These are phyloP conservation scores for Kurtzmaniella quercitrusa DNA, from an alignment of 1,139 yeast species.

Conservation along the genomic window DNA sequence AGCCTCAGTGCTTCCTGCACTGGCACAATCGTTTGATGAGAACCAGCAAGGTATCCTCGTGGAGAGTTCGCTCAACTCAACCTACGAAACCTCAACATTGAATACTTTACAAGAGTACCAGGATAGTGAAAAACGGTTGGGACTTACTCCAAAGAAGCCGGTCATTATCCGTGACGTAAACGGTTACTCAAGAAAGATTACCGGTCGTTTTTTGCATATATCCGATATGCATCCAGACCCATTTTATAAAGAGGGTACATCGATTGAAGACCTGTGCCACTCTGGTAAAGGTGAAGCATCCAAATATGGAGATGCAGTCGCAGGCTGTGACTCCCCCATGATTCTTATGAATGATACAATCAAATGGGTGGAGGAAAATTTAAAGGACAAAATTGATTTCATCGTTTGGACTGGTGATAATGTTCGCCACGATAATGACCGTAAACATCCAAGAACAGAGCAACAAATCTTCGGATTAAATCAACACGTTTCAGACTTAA, in stretches of 20 bases:
- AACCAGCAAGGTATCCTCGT: background rate
- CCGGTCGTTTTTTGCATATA: constrained; percentile 78
- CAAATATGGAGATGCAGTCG: constrained; percentile 68
- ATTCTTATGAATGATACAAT: constrained; percentile 59
- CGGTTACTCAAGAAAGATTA: constrained; percentile 21
- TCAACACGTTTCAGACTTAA: constrained; percentile 49
- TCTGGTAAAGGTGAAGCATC: constrained; percentile 51
- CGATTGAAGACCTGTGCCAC: constrained; percentile 56
- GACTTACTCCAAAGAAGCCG: constrained; percentile 32
- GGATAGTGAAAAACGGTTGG: constrained; percentile 14
- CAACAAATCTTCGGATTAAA: constrained; percentile 67
- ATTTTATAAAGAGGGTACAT: constrained; percentile 52
- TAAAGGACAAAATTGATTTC: constrained; percentile 75
- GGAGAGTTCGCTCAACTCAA: background rate
- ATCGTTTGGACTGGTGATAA: constrained; percentile 92
- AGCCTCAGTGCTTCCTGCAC: background rate
- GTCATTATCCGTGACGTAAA: constrained; percentile 25
- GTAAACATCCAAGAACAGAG: constrained; percentile 69
- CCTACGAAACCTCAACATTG: background rate
- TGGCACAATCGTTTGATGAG: background rate
- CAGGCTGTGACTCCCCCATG: constrained; percentile 72
- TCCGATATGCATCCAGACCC: constrained; percentile 88
- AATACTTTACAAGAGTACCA: background rate
- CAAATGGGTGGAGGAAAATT: constrained; percentile 58
- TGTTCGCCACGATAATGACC: constrained; percentile 80